Percentiles rank a stretch among this genome's conserved stretches.
These are phyloP conservation scores for Puccinia triticina DNA, from an alignment of 1,284 basidiomycete species.

Conservation along the genomic window DNA sequence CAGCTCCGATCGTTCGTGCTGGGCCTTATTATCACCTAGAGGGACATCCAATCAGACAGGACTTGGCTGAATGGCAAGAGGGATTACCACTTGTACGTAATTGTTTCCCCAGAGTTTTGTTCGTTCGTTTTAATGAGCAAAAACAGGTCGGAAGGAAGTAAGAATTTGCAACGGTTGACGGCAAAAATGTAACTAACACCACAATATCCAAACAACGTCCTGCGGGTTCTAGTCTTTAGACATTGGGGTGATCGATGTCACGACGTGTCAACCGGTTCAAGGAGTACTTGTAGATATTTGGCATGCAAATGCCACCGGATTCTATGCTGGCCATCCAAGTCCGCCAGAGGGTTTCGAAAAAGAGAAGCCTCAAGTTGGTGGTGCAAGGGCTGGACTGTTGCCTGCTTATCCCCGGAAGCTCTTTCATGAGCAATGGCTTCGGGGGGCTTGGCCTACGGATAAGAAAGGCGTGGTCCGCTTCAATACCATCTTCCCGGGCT, in stretches of 20 bases:
- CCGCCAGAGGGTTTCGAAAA: constrained; percentile 60
- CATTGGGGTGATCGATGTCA: constrained; percentile 73
- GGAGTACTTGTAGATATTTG: constrained; percentile 75
- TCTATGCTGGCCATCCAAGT: constrained; percentile 64
- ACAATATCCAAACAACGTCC: not conserved
- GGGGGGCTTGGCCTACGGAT: constrained; percentile 72
- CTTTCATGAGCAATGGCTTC: constrained; percentile 65
- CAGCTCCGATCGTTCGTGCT: constrained; percentile 34
- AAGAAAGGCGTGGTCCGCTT: constrained; percentile 70
- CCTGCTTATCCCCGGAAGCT: constrained; percentile 61
- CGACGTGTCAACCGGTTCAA: constrained; percentile 71
- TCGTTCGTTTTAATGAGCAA: not conserved
- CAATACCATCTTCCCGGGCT: constrained; percentile 72
- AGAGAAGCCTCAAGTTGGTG: constrained; percentile 60
- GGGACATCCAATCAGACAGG: constrained; percentile 43
- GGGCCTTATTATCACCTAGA: constrained; percentile 41
- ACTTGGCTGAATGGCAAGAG: constrained; percentile 46
- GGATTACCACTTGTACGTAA: constrained; percentile 38
- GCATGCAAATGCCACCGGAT: constrained; percentile 64
- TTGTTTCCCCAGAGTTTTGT: not conserved
- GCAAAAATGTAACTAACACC: not conserved
- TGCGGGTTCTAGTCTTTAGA: constrained; percentile 63
- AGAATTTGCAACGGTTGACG: too few relatives aligned
- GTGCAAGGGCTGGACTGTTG: constrained; percentile 60
- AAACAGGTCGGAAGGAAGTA: not conserved